Conservation (phyloP, 106 monocot genomes). For the Narthecium ossifragum region DNA sequence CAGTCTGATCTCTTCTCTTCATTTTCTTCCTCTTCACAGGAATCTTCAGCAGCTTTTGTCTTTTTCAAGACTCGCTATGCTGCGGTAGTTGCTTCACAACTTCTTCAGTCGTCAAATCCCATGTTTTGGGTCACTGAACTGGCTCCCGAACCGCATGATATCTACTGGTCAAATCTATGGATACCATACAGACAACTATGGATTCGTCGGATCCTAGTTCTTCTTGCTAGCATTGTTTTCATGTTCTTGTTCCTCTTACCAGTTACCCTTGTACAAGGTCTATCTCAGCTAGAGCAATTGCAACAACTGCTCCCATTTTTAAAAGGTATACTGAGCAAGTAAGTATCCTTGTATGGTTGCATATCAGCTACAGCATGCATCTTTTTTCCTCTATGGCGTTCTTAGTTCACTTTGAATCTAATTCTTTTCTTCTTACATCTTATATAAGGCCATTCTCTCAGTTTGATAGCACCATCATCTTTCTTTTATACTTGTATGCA, state of each 20-base stretch:
- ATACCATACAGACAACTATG: slow-evolving; percentile 80
- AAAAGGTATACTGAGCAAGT: slow-evolving; percentile 69
- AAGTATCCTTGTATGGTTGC: slow-evolving; percentile 26
- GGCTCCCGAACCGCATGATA: slow-evolving; percentile 90
- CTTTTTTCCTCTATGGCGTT: background rate
- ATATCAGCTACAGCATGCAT: too few relatives aligned
- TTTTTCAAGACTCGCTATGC: slow-evolving; percentile 92
- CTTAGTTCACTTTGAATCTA: background rate
- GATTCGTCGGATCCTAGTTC: slow-evolving; percentile 71
- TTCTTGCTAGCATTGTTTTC: slow-evolving; percentile 63
- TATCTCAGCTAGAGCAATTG: slow-evolving; percentile 71
- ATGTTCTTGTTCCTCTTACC: slow-evolving; percentile 83
- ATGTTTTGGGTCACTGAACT: slow-evolving; percentile 87
- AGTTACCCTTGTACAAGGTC: slow-evolving; percentile 82
- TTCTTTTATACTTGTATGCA: slow-evolving; percentile 20
- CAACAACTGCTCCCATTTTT: slow-evolving; percentile 74
- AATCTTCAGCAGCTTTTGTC: slow-evolving; percentile 89
- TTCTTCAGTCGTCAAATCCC: slow-evolving; percentile 91
- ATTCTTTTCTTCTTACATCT: too few relatives aligned
- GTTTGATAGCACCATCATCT: too few relatives aligned
- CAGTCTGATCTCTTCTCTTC: too few relatives aligned
- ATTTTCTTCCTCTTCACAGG: slow-evolving; percentile 33
- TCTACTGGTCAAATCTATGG: slow-evolving; percentile 99
- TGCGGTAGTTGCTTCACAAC: slow-evolving; percentile 68
- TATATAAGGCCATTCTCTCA: too few relatives aligned